Evolutionary conservation across 345 rosid genomes (phyloP), one percentile per base, ranked within the genome.

Genomic region (Kernera saxatilis): DNA sequence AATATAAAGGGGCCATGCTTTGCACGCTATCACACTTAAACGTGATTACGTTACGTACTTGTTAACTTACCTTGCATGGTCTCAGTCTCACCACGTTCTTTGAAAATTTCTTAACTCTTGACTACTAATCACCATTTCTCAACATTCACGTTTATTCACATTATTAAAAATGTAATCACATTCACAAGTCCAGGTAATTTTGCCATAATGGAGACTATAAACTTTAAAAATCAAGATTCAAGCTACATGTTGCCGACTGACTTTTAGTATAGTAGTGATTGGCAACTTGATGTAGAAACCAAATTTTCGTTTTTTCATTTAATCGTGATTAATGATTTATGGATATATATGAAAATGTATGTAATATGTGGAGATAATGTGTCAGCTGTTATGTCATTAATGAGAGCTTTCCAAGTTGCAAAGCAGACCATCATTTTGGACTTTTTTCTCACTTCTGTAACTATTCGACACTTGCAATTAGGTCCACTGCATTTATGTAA

Each of bases 391-490:
- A 69, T 4, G 74, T 75, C 56, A 61, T 51, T 8, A 18, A 8
- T 25, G 63, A 74, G 35, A 74, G 35, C 14, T 60, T 60, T 36
- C 30, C 74, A 69, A 69, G 74, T 69, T 75, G 74, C 57, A 53
- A 54, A 53, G 64, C 22, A 62, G 74, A 53, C 79, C 70, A 75
- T 61, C 79, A 61, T 43, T 55, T 53, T 62, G 45, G 79, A 75
- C 79, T 60, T 53, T 68, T 49, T 32, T 26, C 19, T 36, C 41
- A 54, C 12, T 4, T 44, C 3, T 40, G 32, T n/a, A 22, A 71
- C 46, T 70, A 37, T 61, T 64, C 25, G 52, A 51, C 46, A 60
- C 49, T 61, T 51, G 50, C 64, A 29, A 27, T 69, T 35, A 41
- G 70, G 70, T 61, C 64, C 59, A 69, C 70, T 19, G 62, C 11